Evolutionary conservation across 768 basidiomycete genomes (phyloP).

Genomic region (Auriculariales sp.): DNA sequence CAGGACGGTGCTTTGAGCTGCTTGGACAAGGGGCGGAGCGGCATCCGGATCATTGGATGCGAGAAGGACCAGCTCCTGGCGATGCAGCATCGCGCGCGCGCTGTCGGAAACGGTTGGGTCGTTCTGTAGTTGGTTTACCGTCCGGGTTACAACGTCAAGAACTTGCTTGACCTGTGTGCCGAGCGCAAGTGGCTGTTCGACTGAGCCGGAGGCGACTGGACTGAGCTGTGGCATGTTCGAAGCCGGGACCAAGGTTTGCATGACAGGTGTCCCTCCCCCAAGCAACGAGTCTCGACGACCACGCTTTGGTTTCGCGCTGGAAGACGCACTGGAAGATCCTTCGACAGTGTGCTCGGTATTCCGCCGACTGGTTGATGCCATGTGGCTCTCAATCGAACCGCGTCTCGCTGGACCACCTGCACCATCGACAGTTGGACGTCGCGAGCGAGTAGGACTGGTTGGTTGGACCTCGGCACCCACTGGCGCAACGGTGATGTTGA

Average conservation of each 20-base stretch:
- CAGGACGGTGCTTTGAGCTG: constrained; percentile 69
- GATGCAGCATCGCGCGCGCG: constrained; percentile 48
- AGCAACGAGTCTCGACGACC: too few species aligned
- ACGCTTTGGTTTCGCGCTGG: too few species aligned
- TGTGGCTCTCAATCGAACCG: too few species aligned
- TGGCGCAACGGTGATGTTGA: constrained; percentile 61
- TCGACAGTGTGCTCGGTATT: too few species aligned
- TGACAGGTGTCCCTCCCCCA: background rate
- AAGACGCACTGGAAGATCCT: too few species aligned
- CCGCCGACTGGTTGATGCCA: too few species aligned
- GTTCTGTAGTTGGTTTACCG: constrained; percentile 5
- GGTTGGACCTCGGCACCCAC: constrained; percentile 36
- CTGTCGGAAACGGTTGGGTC: constrained; percentile 22
- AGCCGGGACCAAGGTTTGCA: background rate
- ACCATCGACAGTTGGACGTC: constrained; percentile 33
- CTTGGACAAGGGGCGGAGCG: constrained; percentile 37
- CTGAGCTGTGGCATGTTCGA: too few species aligned
- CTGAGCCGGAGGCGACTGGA: too few species aligned
- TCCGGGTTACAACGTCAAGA: constrained; percentile 5
- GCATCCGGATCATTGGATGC: background rate
- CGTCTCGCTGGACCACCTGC: too few species aligned
- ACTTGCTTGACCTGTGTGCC: too few species aligned
- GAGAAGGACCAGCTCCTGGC: constrained; percentile 66
- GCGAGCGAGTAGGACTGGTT: constrained; percentile 19
- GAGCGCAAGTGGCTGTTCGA: too few species aligned